A percentile compares a stretch with the other conserved stretches of the same genome.
These are phyloP conservation scores for Talaromyces sp. DNA, from an alignment of 2,329 filamentous ascomycete genomes.

Conservation along the genomic window DNA sequence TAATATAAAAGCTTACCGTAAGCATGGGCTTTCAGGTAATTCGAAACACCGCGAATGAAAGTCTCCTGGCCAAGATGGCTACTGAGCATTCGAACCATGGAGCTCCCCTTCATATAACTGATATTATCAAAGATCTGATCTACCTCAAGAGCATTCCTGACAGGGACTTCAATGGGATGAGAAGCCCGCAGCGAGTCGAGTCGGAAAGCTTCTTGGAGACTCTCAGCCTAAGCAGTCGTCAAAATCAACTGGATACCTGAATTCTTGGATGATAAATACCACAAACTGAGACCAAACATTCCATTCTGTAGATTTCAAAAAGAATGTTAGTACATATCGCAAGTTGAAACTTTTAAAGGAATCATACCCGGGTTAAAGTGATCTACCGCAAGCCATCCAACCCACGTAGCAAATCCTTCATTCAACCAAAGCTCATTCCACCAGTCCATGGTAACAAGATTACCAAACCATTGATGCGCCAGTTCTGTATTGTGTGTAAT, in stretches of 20 bases:
- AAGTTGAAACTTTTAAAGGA: conserved; percentile 11
- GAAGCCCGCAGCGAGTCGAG: conserved; percentile 87
- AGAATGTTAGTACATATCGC: conserved; percentile 10
- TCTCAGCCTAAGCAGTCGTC: conserved; percentile 62
- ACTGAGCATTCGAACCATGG: conserved; percentile 92
- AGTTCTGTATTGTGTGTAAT: conserved; percentile 54
- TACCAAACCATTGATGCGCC: conserved; percentile 94
- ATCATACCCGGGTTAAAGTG: conserved; percentile 70
- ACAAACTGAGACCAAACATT: conserved; percentile 97
- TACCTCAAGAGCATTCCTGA: conserved; percentile 87
- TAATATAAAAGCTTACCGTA: conserved; percentile 58
- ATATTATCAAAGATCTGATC: conserved; percentile 98
- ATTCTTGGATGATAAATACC: conserved; percentile 57
- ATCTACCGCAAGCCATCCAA: conserved; percentile 89
- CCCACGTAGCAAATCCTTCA: conserved; percentile 97
- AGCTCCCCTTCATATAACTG: conserved; percentile 94
- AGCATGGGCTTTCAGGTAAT: conserved; percentile 81
- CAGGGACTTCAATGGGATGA: conserved; percentile 93
- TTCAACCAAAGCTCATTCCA: conserved; percentile 93
- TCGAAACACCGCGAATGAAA: conserved; percentile 84
- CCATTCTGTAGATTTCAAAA: conserved; percentile 59
- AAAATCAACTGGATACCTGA: conserved; percentile 30
- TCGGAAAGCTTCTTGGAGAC: conserved; percentile 83
- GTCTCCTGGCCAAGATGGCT: conserved; percentile 80
- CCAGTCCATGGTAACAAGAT: conserved; percentile 95